Percentiles rank a stretch among this genome's conserved stretches.
phyloP scores from a whole-genome alignment of 768 basidiomycete genomes.

The Xerocomus spinulosus region DNA sequence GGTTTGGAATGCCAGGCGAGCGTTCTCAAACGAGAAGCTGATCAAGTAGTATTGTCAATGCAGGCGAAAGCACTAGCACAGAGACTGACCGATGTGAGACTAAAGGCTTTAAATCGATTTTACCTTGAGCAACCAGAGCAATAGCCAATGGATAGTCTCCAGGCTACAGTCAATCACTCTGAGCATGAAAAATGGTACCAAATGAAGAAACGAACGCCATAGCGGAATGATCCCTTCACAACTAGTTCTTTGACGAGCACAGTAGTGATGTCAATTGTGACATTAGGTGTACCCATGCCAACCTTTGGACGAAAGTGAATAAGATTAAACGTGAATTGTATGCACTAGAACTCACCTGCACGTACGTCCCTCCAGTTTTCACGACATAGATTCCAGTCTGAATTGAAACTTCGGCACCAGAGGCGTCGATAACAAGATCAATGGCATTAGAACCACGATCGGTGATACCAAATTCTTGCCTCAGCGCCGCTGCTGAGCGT shows the following conservation, averaged over 20 bases:
- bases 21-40: slow-evolving; percentile 74
- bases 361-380: too few relatives aligned
- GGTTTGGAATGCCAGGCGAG: slow-evolving; percentile 74
- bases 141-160: slow-evolving; percentile 86
- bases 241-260: slow-evolving; percentile 75
- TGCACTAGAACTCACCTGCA: slow-evolving; percentile 44
- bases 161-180: slow-evolving; percentile 40
- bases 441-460: slow-evolving; percentile 68
- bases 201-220: slow-evolving; percentile 48
- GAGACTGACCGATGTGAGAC: slow-evolving; percentile 74
- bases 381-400: too few relatives aligned
- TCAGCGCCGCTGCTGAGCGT: slow-evolving; percentile 65
- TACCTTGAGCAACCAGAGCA: slow-evolving; percentile 74
- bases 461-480: slow-evolving; percentile 62
- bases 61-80: not conserved
- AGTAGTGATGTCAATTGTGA: slow-evolving; percentile 66
- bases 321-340: not conserved
- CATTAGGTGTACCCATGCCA: slow-evolving; percentile 79
- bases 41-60: not conserved
- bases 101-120: slow-evolving; percentile 81
- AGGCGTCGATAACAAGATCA: slow-evolving; percentile 88
- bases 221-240: slow-evolving; percentile 91
- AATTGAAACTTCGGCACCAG: slow-evolving; percentile 91
- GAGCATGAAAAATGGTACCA: not conserved
- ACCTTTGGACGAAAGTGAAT: slow-evolving; percentile 42